These are phyloP conservation scores for Fusarium stilboides DNA, from an alignment of 2,329 filamentous ascomycete genomes.

Conservation along the genomic window DNA sequence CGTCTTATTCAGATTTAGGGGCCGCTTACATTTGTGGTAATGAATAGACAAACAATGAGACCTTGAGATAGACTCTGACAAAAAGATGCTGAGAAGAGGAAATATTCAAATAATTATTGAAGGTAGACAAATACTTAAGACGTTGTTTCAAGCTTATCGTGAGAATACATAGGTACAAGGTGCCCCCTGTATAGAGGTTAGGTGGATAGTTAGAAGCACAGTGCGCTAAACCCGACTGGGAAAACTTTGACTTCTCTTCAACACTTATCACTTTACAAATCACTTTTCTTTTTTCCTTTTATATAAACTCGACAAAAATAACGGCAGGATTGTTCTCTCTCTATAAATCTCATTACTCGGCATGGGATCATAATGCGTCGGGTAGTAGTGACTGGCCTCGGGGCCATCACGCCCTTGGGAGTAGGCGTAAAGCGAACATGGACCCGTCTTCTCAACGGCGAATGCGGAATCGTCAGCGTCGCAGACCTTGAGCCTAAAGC, in stretches of 20 bases:
- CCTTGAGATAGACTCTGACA: too few relatives aligned
- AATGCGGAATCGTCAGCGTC: conserved; percentile 86
- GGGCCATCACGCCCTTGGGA: conserved; percentile 86
- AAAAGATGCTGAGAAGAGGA: background rate
- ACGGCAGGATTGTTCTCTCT: background rate
- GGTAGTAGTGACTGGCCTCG: conserved; percentile 87
- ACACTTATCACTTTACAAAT: background rate
- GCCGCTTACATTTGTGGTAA: background rate
- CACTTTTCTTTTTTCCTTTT: background rate
- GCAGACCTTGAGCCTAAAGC: conserved; percentile 69
- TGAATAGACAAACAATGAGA: background rate
- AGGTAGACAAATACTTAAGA: background rate
- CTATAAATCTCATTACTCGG: conserved; percentile 18
- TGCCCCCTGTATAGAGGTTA: conserved; percentile 18
- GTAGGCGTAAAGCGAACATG: conserved; percentile 85
- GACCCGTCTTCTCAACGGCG: conserved; percentile 82
- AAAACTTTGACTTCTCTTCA: conserved; percentile 17
- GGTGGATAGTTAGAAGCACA: background rate
- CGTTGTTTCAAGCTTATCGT: conserved; percentile 31
- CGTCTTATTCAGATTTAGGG: conserved; percentile 36
- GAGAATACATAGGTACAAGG: conserved; percentile 13
- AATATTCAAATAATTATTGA: background rate
- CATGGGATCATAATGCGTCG: conserved; percentile 72
- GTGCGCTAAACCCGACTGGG: conserved; percentile 44
- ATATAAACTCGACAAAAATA: background rate